Evolutionary conservation across 352 stramenopile species (phyloP).

Genomic region (Globisporangium apiculatum): DNA sequence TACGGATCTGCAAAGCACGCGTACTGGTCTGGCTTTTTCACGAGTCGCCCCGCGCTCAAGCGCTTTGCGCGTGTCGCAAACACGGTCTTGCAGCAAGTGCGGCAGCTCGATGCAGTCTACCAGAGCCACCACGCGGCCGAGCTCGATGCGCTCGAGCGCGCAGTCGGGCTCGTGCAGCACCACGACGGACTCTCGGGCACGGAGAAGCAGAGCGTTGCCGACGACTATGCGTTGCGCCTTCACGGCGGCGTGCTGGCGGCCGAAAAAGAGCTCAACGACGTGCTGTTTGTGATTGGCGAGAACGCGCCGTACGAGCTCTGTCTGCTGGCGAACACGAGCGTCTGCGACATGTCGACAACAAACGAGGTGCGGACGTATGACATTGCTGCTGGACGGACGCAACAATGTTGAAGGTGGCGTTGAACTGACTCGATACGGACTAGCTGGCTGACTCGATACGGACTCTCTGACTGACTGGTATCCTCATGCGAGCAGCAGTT

Average conservation of each 20-base stretch:
- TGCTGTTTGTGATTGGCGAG: conserved; percentile 71
- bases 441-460: not conserved
- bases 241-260: conserved; percentile 70
- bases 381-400: too few species aligned
- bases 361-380: conserved; percentile 25
- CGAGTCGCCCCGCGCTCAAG: conserved; percentile 91
- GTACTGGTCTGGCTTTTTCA: conserved; percentile 97
- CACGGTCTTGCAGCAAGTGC: conserved; percentile 80
- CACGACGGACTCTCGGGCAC: conserved; percentile 95
- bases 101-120: conserved; percentile 87
- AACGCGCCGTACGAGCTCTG: conserved; percentile 63
- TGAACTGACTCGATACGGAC: not conserved
- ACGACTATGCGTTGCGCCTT: conserved; percentile 94
- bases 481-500: conserved; percentile 25
- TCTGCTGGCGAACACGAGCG: conserved; percentile 85
- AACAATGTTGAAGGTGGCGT: too few species aligned
- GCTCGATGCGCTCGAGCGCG: conserved; percentile 75
- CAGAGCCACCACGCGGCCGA: conserved; percentile 47
- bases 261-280: conserved; percentile 58
- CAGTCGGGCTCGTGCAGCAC: conserved; percentile 92
- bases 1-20: conserved; percentile 90
- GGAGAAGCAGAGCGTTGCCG: conserved; percentile 92
- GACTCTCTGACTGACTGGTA: not conserved
- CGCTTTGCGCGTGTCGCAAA: conserved; percentile 87
- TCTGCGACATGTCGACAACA: conserved; percentile 76